Evolutionary conservation across 2,329 filamentous ascomycete species (phyloP), one percentile per base, ranked within the genome.

Genomic region (Diplodia scrobiculata): DNA sequence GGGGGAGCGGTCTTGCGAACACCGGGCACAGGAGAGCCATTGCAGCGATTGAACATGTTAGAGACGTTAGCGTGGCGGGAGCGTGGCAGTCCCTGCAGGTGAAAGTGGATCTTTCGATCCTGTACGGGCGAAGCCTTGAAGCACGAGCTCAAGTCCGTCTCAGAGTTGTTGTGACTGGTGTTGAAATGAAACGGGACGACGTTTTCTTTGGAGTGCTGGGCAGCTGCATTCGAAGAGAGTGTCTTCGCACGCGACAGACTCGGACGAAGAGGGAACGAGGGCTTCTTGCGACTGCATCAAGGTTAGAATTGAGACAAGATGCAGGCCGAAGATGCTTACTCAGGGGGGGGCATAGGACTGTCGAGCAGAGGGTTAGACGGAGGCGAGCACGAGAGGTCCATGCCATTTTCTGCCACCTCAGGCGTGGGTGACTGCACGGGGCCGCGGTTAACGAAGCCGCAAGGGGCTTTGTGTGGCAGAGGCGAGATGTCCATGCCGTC

Each of bases 401-500:
- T 78, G 64, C 81, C 78, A 70, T 73, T 68, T 59, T 83, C 83
- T 65, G 3, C 80, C 83, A 34, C 76, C 51, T 85, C 83, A 9
- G 89, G 89, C 1, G 89, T 90, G 1, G 92, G 91, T 34, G 91
- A 93, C 34, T 87, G 84, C 64, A 91, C 78, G 70, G 89, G 87
- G 69, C 91, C 82, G 70, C 89, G 84, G 34, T 83, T 77, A 54
- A 81, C 74, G 69, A 83, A 80, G 77, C 79, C 83, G 73, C 87
- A 92, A 13, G 90, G 84, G 34, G 85, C 82, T 82, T 97, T 97
- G 82, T 97, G 92, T 68, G 92, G 93, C 48, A 98, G 80, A 47
- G 95, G 94, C 52, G 94, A 97, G 77, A 97, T 88, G 74, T 98
- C 93, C 92, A 98, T 97, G 66, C 87, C 83, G 76, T 97, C 92